Conservation (phyloP, 306 rosid genomes). For the Glycyrrhiza uralensis region DNA sequence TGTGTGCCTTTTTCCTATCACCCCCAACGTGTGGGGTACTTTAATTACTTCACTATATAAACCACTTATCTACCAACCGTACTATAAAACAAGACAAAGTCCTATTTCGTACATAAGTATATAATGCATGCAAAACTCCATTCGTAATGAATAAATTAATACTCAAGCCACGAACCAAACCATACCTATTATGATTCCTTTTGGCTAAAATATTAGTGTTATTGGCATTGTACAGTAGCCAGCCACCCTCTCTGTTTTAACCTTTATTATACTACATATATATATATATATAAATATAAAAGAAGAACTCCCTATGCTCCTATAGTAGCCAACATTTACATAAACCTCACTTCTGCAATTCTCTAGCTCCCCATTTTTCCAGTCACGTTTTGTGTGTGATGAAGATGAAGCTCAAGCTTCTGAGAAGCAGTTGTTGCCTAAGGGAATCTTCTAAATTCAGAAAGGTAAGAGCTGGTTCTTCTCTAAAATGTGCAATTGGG, state of each 20-base stretch:
- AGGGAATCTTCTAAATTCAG: slow-evolving; percentile 20
- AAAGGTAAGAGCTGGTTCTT: slow-evolving; percentile 22
- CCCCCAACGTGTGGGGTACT: slow-evolving; percentile 30
- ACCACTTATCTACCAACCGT: background rate
- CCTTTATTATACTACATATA: too few relatives aligned
- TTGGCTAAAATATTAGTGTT: slow-evolving; percentile 6
- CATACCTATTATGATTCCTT: slow-evolving; percentile 12
- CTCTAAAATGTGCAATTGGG: slow-evolving; percentile 19
- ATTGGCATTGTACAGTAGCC: background rate
- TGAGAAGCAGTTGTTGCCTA: slow-evolving; percentile 11
- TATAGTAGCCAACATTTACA: background rate
- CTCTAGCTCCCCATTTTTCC: background rate
- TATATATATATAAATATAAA: too few relatives aligned
- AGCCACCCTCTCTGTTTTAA: slow-evolving; percentile 8
- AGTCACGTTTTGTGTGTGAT: background rate
- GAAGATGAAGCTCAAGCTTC: slow-evolving; percentile 23
- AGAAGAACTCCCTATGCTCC: background rate
- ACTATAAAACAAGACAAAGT: background rate
- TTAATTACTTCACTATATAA: background rate
- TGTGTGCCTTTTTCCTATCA: slow-evolving; percentile 43
- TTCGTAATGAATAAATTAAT: background rate
- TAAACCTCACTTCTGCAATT: slow-evolving; percentile 12
- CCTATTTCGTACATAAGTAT: slow-evolving; percentile 38
- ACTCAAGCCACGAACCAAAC: slow-evolving; percentile 19
- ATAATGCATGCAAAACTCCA: slow-evolving; percentile 21